Base-by-base conservation (phyloP, 2,329 filamentous ascomycete genomes). In the Aspergillus pseudoglaucus region DNA sequence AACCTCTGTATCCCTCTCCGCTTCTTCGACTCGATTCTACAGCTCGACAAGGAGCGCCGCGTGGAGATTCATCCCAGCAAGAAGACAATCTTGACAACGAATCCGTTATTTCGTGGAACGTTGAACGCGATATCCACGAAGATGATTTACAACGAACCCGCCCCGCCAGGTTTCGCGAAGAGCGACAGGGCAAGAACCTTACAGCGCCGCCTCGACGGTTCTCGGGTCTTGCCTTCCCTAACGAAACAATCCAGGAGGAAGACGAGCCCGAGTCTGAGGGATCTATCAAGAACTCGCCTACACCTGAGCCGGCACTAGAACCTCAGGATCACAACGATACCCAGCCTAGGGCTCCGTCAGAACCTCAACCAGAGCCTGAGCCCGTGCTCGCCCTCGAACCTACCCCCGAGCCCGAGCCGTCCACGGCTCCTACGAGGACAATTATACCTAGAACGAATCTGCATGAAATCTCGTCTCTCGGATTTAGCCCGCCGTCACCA, bases 41-140 rank as follows among this genome's bases (percentile, higher is more conserved):
- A 7, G 14, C 47, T 30, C 48, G 33, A 3, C 44, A 55, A 15
- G 45, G 51, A 22, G 42, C 44, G 9, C 47, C 48, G n/a, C 42
- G 51, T 12, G 41, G 48, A 18, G 61, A 55, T 45, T 56, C 52
- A 48, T 54, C 27, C 45, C 57, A 44, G 47, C 40, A 47, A 32
- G 58, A 53, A 15, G 59, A 53, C 47, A 62, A 53, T 2, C 45
- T 64, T 8, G 66, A 68, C 44, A 65, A 65, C 39, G 59, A 62
- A 10, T 69, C 66, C 1, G 55, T 60, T 9, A 49, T 63, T 2
- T 69, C 66, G 2, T 70, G 60, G 55, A 56, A 53, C 15, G 46
- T 69, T 12, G 67, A 70, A 32, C 63, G 67, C 15, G 60, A 67
- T 40, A 56, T 69, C 38, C 61, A 69, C 27, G 59, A 64, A 9